Evolutionary conservation across 1,284 basidiomycete genomes (phyloP).

Genomic region (Neotropicomus parvogracilis): DNA sequence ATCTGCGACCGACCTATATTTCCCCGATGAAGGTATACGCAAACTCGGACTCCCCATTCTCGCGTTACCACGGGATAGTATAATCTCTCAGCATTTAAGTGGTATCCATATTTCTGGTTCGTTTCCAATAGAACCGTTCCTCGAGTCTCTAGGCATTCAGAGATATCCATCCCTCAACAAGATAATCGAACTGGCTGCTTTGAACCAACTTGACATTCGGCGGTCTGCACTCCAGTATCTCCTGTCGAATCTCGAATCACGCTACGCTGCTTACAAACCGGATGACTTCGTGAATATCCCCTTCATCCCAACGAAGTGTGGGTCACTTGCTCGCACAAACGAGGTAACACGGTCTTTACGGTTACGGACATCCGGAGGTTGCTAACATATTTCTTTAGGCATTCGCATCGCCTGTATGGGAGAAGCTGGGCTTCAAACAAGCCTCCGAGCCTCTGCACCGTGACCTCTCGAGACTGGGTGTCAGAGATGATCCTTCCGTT

Average conservation of each 20-base stretch:
- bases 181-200: slow-evolving; percentile 22
- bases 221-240: slow-evolving; percentile 17
- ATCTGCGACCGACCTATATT: slow-evolving; percentile 13
- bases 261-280: slow-evolving; percentile 20
- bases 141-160: slow-evolving; percentile 13
- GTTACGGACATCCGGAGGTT: not conserved
- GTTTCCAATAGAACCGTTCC: slow-evolving; percentile 1
- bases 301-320: slow-evolving; percentile 22
- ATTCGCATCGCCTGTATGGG: slow-evolving; percentile 19
- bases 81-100: not conserved
- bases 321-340: slow-evolving; percentile 5
- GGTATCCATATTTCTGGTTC: not conserved
- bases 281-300: slow-evolving; percentile 10
- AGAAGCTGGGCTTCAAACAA: slow-evolving; percentile 24
- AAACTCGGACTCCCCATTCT: slow-evolving; percentile 23
- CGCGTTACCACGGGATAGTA: slow-evolving; percentile 1
- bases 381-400: slow-evolving; percentile 17
- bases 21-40: slow-evolving; percentile 10
- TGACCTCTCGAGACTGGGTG: slow-evolving; percentile 13
- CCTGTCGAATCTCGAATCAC: slow-evolving; percentile 16
- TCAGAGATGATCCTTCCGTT: slow-evolving; percentile 18
- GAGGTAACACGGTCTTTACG: slow-evolving; percentile 6
- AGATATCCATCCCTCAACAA: slow-evolving; percentile 14
- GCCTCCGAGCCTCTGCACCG: not conserved
- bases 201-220: slow-evolving; percentile 3